Percentiles rank a stretch among this genome's conserved stretches.
These are phyloP conservation scores for Aspergillus uvarum DNA, from an alignment of 2,329 filamentous ascomycete species.

Conservation along the genomic window DNA sequence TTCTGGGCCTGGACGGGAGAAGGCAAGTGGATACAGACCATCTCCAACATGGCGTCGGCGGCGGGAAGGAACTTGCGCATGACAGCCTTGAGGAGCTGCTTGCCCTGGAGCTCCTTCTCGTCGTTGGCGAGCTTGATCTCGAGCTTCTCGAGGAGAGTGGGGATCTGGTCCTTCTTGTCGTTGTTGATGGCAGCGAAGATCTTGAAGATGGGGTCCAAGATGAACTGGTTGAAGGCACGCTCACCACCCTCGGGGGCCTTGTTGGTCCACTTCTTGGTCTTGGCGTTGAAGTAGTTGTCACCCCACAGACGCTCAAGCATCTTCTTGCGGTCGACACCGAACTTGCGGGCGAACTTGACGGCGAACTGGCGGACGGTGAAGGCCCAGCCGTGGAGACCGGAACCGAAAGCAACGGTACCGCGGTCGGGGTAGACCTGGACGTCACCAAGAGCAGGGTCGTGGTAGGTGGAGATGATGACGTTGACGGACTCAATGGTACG, in stretches of 20 bases:
- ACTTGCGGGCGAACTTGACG: constrained; percentile 96
- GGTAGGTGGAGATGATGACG: constrained; percentile 99
- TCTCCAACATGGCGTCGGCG: constrained; percentile 96
- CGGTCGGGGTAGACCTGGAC: constrained; percentile 98
- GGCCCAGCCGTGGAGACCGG: constrained; percentile 99
- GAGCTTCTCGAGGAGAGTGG: constrained; percentile 84
- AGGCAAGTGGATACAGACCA: constrained; percentile 99
- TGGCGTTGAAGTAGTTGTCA: constrained; percentile 99
- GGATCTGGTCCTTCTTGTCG: constrained; percentile 94
- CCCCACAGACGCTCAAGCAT: constrained; percentile 99
- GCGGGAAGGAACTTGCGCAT: constrained; percentile 99
- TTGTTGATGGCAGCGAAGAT: constrained; percentile 97
- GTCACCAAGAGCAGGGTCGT: constrained; percentile 94
- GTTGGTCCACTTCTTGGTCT: constrained; percentile 99
- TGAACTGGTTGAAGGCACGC: constrained; percentile 99
- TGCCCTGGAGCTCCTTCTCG: constrained; percentile 93
- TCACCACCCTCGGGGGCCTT: constrained; percentile 72
- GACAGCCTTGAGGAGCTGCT: constrained; percentile 94
- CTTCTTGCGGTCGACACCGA: constrained; percentile 99
- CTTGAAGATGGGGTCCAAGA: constrained; percentile 99
- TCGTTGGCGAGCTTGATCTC: constrained; percentile 84
- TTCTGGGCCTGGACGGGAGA: constrained; percentile 93
- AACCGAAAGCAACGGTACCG: constrained; percentile 98
- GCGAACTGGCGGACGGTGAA: constrained; percentile 99
- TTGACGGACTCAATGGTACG: constrained; percentile 99